A percentile compares a stretch with the other conserved stretches of the same genome.
phyloP scores from a whole-genome alignment of 805 yeast genomes.

The Naumovozyma castellii region DNA sequence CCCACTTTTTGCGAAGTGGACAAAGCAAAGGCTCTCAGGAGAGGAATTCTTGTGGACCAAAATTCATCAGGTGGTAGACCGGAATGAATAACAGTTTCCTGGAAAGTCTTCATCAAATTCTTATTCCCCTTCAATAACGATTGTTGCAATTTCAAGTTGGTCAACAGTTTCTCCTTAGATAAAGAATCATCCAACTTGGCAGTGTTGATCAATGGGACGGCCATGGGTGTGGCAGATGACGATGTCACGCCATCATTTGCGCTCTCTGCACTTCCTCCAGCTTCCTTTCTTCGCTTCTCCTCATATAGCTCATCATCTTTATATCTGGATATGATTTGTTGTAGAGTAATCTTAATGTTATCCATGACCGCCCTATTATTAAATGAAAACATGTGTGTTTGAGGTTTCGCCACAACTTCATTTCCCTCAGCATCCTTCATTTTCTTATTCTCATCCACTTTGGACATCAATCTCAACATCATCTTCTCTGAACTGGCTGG shows the following conservation, averaged over 20 bases:
- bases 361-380: constrained; percentile 70
- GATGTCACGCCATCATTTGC: constrained; percentile 2
- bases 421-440: constrained; percentile 25
- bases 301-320: constrained; percentile 42
- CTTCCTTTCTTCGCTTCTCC: constrained; percentile 22
- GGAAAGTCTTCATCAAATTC: constrained; percentile 60
- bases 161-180: constrained; percentile 49
- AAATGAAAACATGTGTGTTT: constrained; percentile 46
- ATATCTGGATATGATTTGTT: constrained; percentile 58
- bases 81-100: constrained; percentile 75
- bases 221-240: constrained; percentile 14
- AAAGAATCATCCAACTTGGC: constrained; percentile 37
- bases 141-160: constrained; percentile 72
- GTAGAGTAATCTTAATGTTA: constrained; percentile 54
- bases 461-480: constrained; percentile 50
- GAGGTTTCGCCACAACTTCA: constrained; percentile 18
- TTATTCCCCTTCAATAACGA: constrained; percentile 61
- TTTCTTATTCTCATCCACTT: constrained; percentile 27
- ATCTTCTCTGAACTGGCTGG: constrained; percentile 57
- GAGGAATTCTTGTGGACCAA: constrained; percentile 75
- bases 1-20: constrained; percentile 80
- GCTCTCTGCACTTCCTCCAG: constrained; percentile 1
- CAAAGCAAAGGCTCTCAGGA: constrained; percentile 77
- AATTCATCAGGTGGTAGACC: constrained; percentile 74
- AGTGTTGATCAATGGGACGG: constrained; percentile 30